Percentiles rank a stretch among this genome's conserved stretches.
Evolutionary conservation across 805 yeast species (phyloP).

Genomic region (Saccharomycopsis sp.): DNA sequence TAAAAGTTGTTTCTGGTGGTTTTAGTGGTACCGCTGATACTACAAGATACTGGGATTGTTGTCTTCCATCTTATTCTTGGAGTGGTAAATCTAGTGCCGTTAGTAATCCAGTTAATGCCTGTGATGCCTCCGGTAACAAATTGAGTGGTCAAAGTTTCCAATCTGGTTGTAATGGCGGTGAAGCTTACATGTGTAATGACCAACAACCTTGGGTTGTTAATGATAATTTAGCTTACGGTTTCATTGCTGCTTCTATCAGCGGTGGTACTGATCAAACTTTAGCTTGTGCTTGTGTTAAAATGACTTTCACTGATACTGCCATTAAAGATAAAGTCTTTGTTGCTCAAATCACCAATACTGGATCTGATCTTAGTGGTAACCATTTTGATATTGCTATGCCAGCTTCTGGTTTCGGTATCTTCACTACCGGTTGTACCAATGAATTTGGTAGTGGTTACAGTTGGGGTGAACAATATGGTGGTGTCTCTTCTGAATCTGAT

Average conservation of each 20-base stretch:
- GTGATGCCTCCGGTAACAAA: constrained; percentile 9
- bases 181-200: constrained; percentile 12
- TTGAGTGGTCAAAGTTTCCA: neutral
- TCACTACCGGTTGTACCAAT: neutral
- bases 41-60: constrained; percentile 15
- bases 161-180: constrained; percentile 12
- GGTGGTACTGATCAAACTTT: constrained; percentile 2
- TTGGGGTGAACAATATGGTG: constrained; percentile 13
- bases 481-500: constrained; percentile 5
- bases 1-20: constrained; percentile 3
- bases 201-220: constrained; percentile 7
- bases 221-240: constrained; percentile 7
- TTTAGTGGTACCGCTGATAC: constrained; percentile 9
- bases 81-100: constrained; percentile 4
- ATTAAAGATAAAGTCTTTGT: constrained; percentile 7
- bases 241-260: constrained; percentile 2
- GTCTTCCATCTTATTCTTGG: constrained; percentile 13
- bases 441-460: constrained; percentile 3
- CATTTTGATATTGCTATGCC: constrained; percentile 12
- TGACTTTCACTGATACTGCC: constrained; percentile 7
- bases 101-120: constrained; percentile 4
- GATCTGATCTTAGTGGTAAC: constrained; percentile 2
- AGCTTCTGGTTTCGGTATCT: constrained; percentile 11
- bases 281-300: constrained; percentile 7
- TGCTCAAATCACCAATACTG: constrained; percentile 13